Evolutionary conservation across 192 early-diverging fungal genomes (phyloP).

Genomic region (Backusella morwellensis): DNA sequence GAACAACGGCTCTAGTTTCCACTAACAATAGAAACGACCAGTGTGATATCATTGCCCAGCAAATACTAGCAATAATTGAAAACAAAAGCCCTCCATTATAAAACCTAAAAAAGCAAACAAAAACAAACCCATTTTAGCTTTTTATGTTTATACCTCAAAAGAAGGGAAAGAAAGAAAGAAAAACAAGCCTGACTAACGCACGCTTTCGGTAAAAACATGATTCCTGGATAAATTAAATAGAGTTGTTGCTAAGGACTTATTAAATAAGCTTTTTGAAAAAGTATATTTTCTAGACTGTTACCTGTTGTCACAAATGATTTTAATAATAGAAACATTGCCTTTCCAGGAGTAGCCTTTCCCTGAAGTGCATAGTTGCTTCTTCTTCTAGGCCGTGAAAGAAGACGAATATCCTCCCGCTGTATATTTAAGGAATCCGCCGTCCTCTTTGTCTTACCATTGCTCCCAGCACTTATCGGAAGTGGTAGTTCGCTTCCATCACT

Average conservation of each 20-base stretch:
- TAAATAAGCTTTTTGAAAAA: background rate
- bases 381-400: conserved; percentile 13
- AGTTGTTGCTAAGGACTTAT: too few relatives aligned
- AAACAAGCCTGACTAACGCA: background rate
- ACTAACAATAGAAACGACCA: conserved; percentile 67
- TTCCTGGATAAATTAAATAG: background rate
- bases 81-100: conserved; percentile 64
- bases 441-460: background rate
- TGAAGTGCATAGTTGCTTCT: conserved; percentile 26
- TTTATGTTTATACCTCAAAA: too few relatives aligned
- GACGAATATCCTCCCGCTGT: conserved; percentile 21
- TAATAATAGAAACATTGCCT: conserved; percentile 74
- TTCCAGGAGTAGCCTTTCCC: conserved; percentile 60
- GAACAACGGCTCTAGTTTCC: conserved; percentile 56
- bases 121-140: background rate
- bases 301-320: conserved; percentile 69
- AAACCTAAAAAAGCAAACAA: conserved; percentile 36
- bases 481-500: background rate
- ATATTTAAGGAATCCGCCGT: conserved; percentile 4
- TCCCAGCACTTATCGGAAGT: background rate
- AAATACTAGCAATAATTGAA: conserved; percentile 54
- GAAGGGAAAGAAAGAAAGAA: too few relatives aligned
- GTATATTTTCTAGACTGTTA: background rate
- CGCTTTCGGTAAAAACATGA: conserved; percentile 36
- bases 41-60: conserved; percentile 59